phyloP scores from a whole-genome alignment of 2,329 filamentous ascomycete species.

The Aspergillus glaucus region DNA sequence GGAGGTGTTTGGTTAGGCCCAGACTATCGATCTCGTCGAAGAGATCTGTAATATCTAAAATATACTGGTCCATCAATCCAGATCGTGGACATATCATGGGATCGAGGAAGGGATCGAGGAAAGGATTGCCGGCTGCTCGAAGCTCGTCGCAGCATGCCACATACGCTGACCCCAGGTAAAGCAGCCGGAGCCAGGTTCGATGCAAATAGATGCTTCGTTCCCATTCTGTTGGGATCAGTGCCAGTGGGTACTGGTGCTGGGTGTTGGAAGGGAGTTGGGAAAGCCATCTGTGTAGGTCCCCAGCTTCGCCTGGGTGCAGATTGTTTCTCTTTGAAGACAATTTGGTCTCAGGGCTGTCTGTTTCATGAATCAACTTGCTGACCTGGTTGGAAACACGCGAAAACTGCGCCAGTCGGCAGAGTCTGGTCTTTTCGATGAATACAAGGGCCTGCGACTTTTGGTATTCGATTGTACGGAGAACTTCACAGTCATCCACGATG shows the following conservation, averaged over 20 bases:
- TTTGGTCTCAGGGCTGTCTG: not conserved
- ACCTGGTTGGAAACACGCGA: conserved; percentile 1
- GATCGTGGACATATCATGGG: too few relatives aligned
- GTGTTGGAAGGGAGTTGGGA: not conserved
- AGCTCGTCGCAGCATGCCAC: not conserved
- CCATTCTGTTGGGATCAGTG: not conserved
- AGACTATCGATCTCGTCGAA: conserved; percentile 7
- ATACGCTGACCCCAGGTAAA: conserved; percentile 3
- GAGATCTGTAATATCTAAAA: conserved; percentile 1
- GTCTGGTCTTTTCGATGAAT: conserved; percentile 7
- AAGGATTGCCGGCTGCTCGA: too few relatives aligned
- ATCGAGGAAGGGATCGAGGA: too few relatives aligned
- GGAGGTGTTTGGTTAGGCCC: not conserved
- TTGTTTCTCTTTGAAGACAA: too few relatives aligned
- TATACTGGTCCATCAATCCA: not conserved
- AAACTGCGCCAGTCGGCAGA: conserved; percentile 4
- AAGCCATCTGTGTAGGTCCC: not conserved
- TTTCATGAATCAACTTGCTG: not conserved
- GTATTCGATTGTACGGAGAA: conserved; percentile 4
- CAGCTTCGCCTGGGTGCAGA: not conserved
- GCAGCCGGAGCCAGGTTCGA: conserved; percentile 4
- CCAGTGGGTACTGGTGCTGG: not conserved
- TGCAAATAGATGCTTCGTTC: conserved; percentile 6
- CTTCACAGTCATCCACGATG: conserved; percentile 2
- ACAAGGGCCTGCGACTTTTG: conserved; percentile 3